Evolutionary conservation across 441 rosid species (phyloP).

Genomic region (Raphanus hybrid): DNA sequence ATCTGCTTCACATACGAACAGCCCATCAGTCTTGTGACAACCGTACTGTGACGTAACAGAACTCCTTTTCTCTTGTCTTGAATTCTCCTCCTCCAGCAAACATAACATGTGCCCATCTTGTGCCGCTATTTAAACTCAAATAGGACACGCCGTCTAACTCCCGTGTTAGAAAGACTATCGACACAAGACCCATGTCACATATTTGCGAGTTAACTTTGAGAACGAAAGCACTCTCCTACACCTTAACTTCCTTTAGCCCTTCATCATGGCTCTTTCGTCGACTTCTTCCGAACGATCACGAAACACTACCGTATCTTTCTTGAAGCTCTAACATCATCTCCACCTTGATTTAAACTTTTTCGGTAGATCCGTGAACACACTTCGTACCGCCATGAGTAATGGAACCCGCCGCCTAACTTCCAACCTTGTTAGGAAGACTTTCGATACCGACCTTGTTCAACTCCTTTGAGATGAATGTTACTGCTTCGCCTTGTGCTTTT

Average conservation of each 20-base stretch:
- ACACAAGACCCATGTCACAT: neutral
- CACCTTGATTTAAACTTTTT: neutral
- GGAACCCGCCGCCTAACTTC: too few species aligned
- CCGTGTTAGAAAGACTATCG: neutral
- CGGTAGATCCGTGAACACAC: too few species aligned
- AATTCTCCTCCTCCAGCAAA: neutral
- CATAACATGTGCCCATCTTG: neutral
- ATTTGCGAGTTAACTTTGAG: neutral
- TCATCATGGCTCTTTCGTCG: neutral
- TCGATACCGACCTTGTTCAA: neutral
- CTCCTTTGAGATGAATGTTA: neutral
- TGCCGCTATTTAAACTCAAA: neutral
- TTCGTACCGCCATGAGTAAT: too few species aligned
- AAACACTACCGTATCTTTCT: neutral
- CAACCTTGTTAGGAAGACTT: too few species aligned
- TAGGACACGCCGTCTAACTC: constrained; percentile 1
- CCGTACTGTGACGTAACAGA: neutral
- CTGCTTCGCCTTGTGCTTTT: neutral
- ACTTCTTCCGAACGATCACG: neutral
- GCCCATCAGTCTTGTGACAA: neutral
- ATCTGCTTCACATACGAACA: neutral
- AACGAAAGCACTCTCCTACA: neutral
- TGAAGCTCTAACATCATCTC: neutral
- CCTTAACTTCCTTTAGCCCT: neutral
- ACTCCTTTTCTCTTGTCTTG: too few species aligned